Percentiles rank a stretch among this genome's conserved stretches.
These are phyloP conservation scores for Trypethelium eluteriae DNA, from an alignment of 495 filamentous ascomycete species.

Conservation along the genomic window DNA sequence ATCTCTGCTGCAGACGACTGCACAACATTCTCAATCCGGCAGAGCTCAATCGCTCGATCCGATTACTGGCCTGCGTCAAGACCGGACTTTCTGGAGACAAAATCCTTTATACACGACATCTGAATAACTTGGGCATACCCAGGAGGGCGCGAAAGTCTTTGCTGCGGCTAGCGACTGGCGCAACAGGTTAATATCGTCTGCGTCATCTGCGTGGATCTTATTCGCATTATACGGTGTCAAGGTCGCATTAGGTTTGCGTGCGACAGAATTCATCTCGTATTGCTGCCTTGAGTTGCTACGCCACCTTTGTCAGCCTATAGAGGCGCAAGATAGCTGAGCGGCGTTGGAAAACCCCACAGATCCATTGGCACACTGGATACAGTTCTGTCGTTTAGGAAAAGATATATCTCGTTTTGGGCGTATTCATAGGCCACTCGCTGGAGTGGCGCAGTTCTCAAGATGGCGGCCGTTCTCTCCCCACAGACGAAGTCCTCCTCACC, in stretches of 20 bases:
- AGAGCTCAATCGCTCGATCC: too few species aligned
- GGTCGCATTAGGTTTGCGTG: not conserved
- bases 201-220: not conserved
- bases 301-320: not conserved
- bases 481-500: constrained; percentile 12
- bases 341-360: not conserved
- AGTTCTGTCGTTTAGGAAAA: not conserved
- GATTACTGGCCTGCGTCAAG: too few species aligned
- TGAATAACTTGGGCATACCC: too few species aligned
- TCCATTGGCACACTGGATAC: not conserved
- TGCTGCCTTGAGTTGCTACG: constrained; percentile 1
- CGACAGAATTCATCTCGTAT: not conserved
- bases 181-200: not conserved
- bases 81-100: too few species aligned
- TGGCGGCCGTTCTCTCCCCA: constrained; percentile 28
- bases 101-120: too few species aligned
- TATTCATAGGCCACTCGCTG: constrained; percentile 19
- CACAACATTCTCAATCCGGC: too few species aligned
- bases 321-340: not conserved
- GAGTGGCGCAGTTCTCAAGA: constrained; percentile 20
- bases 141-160: not conserved
- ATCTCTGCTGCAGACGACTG: not conserved
- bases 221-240: not conserved
- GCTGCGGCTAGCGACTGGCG: not conserved
- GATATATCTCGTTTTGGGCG: not conserved